phyloP scores from a whole-genome alignment of 2,329 filamentous ascomycete genomes.

The Chaetomium sp. region DNA sequence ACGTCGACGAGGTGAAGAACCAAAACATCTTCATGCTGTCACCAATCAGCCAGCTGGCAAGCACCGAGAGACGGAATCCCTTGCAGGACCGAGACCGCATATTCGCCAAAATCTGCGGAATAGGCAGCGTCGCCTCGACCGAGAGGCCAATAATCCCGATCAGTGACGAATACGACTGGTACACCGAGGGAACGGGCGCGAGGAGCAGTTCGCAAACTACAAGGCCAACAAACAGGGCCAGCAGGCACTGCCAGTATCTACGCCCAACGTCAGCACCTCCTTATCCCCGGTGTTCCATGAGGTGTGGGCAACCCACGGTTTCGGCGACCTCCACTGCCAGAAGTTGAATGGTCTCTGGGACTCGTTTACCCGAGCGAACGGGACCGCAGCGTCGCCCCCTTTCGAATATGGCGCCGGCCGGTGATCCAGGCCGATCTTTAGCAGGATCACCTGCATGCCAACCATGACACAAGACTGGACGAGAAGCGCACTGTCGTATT shows the following conservation, averaged over 20 bases:
- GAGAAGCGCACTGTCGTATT: conserved; percentile 65
- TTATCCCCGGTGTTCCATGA: not conserved
- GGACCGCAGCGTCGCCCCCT: conserved; percentile 61
- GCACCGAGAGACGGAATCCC: conserved; percentile 74
- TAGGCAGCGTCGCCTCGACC: conserved; percentile 77
- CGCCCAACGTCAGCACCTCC: conserved; percentile 34
- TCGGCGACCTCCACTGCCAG: conserved; percentile 77
- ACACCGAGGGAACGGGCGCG: conserved; percentile 58
- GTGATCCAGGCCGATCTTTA: conserved; percentile 70
- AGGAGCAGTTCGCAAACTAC: conserved; percentile 68
- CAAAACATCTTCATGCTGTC: conserved; percentile 87
- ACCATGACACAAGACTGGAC: conserved; percentile 69
- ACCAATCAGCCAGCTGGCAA: conserved; percentile 76
- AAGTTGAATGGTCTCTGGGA: conserved; percentile 70
- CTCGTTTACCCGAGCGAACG: conserved; percentile 61
- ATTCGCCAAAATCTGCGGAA: conserved; percentile 78
- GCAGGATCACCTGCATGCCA: conserved; percentile 61
- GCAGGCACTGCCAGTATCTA: conserved; percentile 77
- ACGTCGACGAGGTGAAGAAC: conserved; percentile 72
- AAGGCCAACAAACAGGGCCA: conserved; percentile 65
- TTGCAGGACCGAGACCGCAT: conserved; percentile 68
- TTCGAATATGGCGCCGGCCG: conserved; percentile 62
- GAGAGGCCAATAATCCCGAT: conserved; percentile 76
- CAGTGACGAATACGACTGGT: conserved; percentile 64
- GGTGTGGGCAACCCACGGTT: conserved; percentile 54